phyloP scores from a whole-genome alignment of 441 rosid genomes.

The Croton setiger region DNA sequence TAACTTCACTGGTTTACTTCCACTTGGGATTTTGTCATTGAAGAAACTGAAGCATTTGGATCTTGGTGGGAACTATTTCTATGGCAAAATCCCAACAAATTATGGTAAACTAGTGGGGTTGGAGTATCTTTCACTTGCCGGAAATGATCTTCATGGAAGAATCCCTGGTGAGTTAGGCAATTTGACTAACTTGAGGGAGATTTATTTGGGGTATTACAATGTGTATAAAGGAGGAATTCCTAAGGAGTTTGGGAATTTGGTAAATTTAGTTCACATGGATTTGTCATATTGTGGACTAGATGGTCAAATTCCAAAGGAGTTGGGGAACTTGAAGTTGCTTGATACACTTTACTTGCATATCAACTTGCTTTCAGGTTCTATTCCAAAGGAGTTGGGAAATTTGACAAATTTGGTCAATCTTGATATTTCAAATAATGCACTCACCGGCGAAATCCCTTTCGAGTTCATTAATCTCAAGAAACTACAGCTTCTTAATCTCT shows the following conservation, averaged over 20 bases:
- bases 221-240: constrained; percentile 65
- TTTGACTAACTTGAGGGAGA: constrained; percentile 54
- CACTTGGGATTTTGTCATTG: constrained; percentile 53
- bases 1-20: constrained; percentile 70
- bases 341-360: constrained; percentile 77
- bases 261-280: constrained; percentile 62
- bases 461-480: constrained; percentile 62
- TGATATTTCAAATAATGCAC: constrained; percentile 81
- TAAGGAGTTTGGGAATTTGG: constrained; percentile 67
- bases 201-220: constrained; percentile 78
- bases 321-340: constrained; percentile 65
- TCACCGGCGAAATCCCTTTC: constrained; percentile 71
- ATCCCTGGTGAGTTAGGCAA: constrained; percentile 85
- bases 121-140: constrained; percentile 78
- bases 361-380: constrained; percentile 59
- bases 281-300: constrained; percentile 68
- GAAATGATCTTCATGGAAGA: constrained; percentile 66
- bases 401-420: constrained; percentile 65
- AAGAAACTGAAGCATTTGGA: constrained; percentile 68
- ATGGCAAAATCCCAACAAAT: constrained; percentile 62
- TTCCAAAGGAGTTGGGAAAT: constrained; percentile 62
- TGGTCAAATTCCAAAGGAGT: constrained; percentile 68
- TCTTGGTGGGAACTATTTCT: constrained; percentile 88
- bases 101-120: constrained; percentile 63
- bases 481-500: constrained; percentile 73